Evolutionary conservation across 2,329 filamentous ascomycete species (phyloP).

Genomic region (Zasmidium angulare): DNA sequence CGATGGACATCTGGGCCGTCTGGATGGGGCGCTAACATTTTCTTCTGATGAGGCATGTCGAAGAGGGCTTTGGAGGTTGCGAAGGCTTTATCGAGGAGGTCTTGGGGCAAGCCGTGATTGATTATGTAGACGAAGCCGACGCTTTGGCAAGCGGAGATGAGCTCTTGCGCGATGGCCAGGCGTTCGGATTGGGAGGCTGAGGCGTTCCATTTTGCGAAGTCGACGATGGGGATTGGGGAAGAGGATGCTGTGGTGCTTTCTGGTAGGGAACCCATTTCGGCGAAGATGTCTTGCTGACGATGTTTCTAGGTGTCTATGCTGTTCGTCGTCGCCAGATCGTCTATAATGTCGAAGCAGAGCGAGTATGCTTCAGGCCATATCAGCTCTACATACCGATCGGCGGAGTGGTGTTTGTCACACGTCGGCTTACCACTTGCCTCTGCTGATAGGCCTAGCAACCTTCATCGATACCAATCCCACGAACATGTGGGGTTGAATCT

Average conservation of each 20-base stretch:
- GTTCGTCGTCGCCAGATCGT: background rate
- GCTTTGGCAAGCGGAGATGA: slow-evolving; percentile 39
- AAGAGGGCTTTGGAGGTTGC: slow-evolving; percentile 39
- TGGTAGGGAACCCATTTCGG: slow-evolving; percentile 12
- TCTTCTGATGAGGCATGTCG: slow-evolving; percentile 34
- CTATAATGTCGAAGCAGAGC: too few species aligned
- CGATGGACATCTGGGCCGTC: slow-evolving; percentile 40
- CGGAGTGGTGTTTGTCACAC: too few species aligned
- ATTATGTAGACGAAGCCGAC: slow-evolving; percentile 45
- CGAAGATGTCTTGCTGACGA: background rate
- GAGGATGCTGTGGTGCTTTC: background rate
- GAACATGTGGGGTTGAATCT: too few species aligned
- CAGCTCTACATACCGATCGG: too few species aligned
- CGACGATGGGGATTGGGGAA: slow-evolving; percentile 22
- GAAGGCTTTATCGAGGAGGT: slow-evolving; percentile 31
- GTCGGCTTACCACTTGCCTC: too few species aligned
- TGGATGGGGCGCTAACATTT: slow-evolving; percentile 42
- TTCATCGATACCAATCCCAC: too few species aligned
- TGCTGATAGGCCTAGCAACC: too few species aligned
- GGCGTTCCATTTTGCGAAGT: slow-evolving; percentile 22
- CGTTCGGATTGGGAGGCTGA: background rate
- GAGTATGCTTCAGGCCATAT: background rate
- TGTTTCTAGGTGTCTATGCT: background rate
- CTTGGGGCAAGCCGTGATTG: slow-evolving; percentile 38
- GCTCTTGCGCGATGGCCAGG: slow-evolving; percentile 29